A percentile compares a stretch with the other conserved stretches of the same genome.
These are phyloP conservation scores for Talaromyces nanjingensis DNA, from an alignment of 495 filamentous ascomycete genomes.

Conservation along the genomic window DNA sequence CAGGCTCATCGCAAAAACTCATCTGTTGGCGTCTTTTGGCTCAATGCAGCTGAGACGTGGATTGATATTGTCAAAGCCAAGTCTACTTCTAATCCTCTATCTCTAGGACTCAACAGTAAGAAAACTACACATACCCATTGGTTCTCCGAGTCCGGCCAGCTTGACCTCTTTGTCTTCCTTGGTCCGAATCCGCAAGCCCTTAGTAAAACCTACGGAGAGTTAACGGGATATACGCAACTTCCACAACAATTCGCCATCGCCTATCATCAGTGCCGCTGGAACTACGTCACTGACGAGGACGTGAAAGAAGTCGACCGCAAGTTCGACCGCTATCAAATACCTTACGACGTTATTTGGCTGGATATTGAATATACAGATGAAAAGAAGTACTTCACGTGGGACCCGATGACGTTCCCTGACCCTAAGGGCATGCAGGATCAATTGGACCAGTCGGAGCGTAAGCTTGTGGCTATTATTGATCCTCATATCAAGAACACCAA, in stretches of 20 bases:
- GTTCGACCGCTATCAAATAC: conserved; percentile 89
- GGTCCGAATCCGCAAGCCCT: conserved; percentile 79
- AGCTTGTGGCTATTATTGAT: conserved; percentile 92
- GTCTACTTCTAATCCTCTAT: conserved; percentile 64
- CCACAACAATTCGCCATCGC: conserved; percentile 87
- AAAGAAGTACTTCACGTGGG: conserved; percentile 98
- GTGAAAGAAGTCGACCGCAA: conserved; percentile 93
- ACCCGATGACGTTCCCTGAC: conserved; percentile 75
- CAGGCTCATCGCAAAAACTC: conserved; percentile 91
- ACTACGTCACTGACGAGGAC: conserved; percentile 94
- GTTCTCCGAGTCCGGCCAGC: conserved; percentile 84
- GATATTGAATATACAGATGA: conserved; percentile 95
- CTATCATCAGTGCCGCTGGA: conserved; percentile 98
- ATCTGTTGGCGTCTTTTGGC: conserved; percentile 96
- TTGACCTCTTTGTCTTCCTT: conserved; percentile 92
- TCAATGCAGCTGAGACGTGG: conserved; percentile 97
- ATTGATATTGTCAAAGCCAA: conserved; percentile 86
- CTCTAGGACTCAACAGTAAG: conserved; percentile 60
- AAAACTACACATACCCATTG: conserved; percentile 86
- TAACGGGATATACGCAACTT: conserved; percentile 90
- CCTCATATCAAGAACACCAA: conserved; percentile 93
- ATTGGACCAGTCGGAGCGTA: conserved; percentile 72
- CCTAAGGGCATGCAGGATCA: conserved; percentile 84
- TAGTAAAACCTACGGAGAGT: conserved; percentile 71
- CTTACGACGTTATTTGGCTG: conserved; percentile 98